Evolutionary conservation across 2,329 filamentous ascomycete species (phyloP), one percentile per base, ranked within the genome.

Genomic region (Leptoxyphium fumago): DNA sequence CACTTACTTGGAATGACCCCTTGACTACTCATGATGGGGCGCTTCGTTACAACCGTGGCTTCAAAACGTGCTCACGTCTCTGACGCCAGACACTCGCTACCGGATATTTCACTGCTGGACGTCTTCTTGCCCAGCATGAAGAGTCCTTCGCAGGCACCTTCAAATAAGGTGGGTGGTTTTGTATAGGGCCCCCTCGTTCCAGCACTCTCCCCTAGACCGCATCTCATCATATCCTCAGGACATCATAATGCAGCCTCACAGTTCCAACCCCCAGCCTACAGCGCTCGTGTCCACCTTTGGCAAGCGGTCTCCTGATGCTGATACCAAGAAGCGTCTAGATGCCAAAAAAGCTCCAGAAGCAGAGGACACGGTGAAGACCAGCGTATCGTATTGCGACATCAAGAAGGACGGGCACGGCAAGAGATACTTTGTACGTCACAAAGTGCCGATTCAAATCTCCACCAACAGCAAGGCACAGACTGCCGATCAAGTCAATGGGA

Each of bases 31-130:
- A 26, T 26, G 21, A 59, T 59, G 56, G 55, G 55, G 9, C 56
- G 54, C 13, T 48, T 59, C 21, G 48, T 55, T 13, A 60, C 56
- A 13, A 44, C 48, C 38, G 36, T 60, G 38, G 57, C 56, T 14
- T 54, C 54, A 7, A 43, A 43, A 13, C 51, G 46, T 9, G 51
- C 53, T 9, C 46, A 52, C 40, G 53, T 54, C 28, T 51, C 54
- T 44, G 58, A 58, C 41, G 46, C 59, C 9, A 11, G 21, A 1
- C 41, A 49, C 17, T 44, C 46, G 11, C 47, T 58, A 1, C 57
- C 57, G 2, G 48, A 44, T 15, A 44, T 60, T n/a, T 60, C 57
- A 2, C 21, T 58, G 14, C 47, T 56, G n/a, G 57, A 59, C 41
- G 53, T 54, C n/a, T 47, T 60, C 9, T 46, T 59, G 10, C 56